These are phyloP conservation scores for Fusarium anguioides DNA, from an alignment of 2,329 filamentous ascomycete genomes.

Conservation along the genomic window DNA sequence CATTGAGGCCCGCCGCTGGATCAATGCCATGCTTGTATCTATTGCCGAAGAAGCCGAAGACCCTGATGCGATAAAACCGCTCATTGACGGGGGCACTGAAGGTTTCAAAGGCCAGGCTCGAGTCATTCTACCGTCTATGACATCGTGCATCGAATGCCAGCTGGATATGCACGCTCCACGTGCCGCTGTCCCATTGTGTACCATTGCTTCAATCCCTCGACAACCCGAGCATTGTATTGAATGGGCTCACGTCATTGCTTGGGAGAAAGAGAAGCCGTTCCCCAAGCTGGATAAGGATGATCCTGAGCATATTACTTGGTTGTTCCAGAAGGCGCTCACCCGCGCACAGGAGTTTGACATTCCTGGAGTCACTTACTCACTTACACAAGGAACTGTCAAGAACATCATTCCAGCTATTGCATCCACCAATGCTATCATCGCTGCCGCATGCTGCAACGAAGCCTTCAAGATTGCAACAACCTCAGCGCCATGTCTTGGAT, in stretches of 20 bases:
- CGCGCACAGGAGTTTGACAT: slow-evolving; percentile 92
- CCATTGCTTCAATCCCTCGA: slow-evolving; percentile 92
- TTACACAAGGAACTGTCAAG: slow-evolving; percentile 98
- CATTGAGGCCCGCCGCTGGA: slow-evolving; percentile 98
- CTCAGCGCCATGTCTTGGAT: slow-evolving; percentile 81
- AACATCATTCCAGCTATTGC: slow-evolving; percentile 99
- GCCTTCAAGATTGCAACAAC: slow-evolving; percentile 92
- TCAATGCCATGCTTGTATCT: slow-evolving; percentile 90
- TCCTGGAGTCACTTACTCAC: slow-evolving; percentile 89
- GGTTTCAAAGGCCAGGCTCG: slow-evolving; percentile 97
- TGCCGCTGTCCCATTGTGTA: slow-evolving; percentile 95
- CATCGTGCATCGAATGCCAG: slow-evolving; percentile 97
- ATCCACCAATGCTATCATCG: slow-evolving; percentile 96
- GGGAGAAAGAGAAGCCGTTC: slow-evolving; percentile 88
- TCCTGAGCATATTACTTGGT: slow-evolving; percentile 96
- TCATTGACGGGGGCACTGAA: slow-evolving; percentile 97
- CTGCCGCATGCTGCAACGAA: slow-evolving; percentile 95
- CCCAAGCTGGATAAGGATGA: slow-evolving; percentile 93
- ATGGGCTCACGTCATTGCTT: slow-evolving; percentile 98
- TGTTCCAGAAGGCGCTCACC: slow-evolving; percentile 84
- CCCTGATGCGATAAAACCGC: slow-evolving; percentile 86
- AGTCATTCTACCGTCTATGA: slow-evolving; percentile 91
- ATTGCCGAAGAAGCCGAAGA: slow-evolving; percentile 84
- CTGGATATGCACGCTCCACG: slow-evolving; percentile 98
- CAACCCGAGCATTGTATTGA: slow-evolving; percentile 99